Base-by-base conservation (phyloP, 2,329 filamentous ascomycete genomes). In the Orbilia brochopaga region DNA sequence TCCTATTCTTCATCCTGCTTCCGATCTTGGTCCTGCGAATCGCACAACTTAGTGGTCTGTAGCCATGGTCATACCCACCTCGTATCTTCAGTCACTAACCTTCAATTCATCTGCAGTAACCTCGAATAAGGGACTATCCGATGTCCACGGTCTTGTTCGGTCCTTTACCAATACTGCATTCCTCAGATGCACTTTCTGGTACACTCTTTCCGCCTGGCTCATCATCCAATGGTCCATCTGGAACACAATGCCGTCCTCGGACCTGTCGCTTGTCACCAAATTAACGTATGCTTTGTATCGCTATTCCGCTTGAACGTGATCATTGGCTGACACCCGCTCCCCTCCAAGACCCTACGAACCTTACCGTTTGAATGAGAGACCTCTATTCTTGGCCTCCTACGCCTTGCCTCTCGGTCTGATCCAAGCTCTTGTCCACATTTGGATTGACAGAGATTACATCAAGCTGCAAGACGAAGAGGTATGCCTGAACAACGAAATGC, bases 11-110 rank as follows among this genome's bases (percentile, higher is more conserved):
- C 42, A 73, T 74, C 17, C 46, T 74, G 15, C 21, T 76, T 13
- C 76, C 76, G 13, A 64, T 77, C 54, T 66, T 77, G 15, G 67
- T 76, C 23, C 63, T 77, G 17, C 73, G 76, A 2, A 75, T 77
- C 46, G 72, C 73, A 32, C 75, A 76, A 54, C 65, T 77, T 27
- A 74, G 75, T 55, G 69, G 74, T 75, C 62, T 35, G 74, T 60
- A 23, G 2, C 53, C n/a, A 13, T 13, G 11, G 21, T 2, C 32
- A 1, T 27, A 2, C n/a, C 46, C 19, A 46, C 19, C 17, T 30
- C 11, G 17, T 2, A 13, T 10, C 27, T 10, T n/a, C 6, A 21
- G n/a, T 23, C 17, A 11, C 56, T 53, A 59, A 60, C 30, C 15
- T 32, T 15, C 11, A 11, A 19, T 10, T 37, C 17, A 50, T 50